Conservation (phyloP, 2,329 filamentous ascomycete genomes). For the Paraphaeosphaeria sporulosa region DNA sequence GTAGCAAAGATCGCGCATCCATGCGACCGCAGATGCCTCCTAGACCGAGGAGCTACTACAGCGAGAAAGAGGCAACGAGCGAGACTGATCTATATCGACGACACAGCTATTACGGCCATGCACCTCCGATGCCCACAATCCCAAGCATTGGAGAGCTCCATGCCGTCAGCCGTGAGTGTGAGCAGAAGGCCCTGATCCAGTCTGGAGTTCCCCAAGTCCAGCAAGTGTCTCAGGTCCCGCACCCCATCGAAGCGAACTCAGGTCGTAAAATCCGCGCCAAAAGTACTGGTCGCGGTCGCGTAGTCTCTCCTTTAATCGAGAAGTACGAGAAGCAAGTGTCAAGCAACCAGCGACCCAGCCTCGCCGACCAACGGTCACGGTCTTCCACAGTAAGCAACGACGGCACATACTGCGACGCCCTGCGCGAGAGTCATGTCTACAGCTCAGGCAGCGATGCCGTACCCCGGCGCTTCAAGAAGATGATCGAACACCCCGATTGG, state of each 20-base stretch:
- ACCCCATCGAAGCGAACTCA: constrained; percentile 8
- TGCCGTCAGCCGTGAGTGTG: neutral
- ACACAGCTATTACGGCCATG: constrained; percentile 26
- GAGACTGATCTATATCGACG: constrained; percentile 28
- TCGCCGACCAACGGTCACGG: constrained; percentile 5
- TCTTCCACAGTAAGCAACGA: constrained; percentile 25
- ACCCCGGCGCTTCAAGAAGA: neutral
- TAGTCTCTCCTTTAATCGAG: constrained; percentile 28
- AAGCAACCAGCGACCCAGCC: constrained; percentile 5
- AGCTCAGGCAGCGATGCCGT: neutral
- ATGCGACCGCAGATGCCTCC: constrained; percentile 27
- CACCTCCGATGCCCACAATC: constrained; percentile 35
- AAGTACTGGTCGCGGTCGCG: constrained; percentile 26
- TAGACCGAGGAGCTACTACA: constrained; percentile 40
- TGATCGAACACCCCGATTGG: constrained; percentile 7
- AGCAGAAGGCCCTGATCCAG: constrained; percentile 9
- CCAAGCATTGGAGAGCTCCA: constrained; percentile 1
- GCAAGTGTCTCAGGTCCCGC: neutral
- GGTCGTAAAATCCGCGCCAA: constrained; percentile 19
- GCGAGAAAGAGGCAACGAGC: constrained; percentile 33
- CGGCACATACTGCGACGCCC: constrained; percentile 41
- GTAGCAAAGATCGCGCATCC: constrained; percentile 43
- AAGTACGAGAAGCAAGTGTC: constrained; percentile 21
- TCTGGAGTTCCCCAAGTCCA: neutral
- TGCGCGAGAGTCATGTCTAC: neutral